A percentile compares a stretch with the other conserved stretches of the same genome.
phyloP scores from a whole-genome alignment of 805 yeast species.

The Kuraishia hungarica region DNA sequence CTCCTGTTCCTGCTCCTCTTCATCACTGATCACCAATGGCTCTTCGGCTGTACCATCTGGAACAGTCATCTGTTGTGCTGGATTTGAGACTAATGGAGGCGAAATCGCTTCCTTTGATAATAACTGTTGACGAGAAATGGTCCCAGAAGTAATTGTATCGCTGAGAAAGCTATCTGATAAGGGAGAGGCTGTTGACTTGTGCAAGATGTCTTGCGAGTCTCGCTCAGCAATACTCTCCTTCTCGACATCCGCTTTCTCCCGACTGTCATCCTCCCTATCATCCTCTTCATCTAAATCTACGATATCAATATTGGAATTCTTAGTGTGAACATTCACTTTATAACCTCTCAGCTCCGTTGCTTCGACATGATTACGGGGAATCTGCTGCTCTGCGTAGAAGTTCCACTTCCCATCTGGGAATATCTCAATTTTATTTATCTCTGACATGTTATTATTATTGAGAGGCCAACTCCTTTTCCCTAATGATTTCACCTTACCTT shows the following conservation, averaged over 20 bases:
- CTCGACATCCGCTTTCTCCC: not conserved
- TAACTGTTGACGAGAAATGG: too few relatives aligned
- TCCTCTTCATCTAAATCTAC: not conserved
- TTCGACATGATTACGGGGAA: not conserved
- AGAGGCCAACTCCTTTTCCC: too few relatives aligned
- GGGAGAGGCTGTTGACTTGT: too few relatives aligned
- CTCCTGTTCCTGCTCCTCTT: not conserved
- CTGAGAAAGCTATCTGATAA: too few relatives aligned
- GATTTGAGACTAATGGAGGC: too few relatives aligned
- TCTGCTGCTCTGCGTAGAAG: conserved; percentile 5
- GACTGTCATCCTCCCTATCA: not conserved
- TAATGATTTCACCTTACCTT: too few relatives aligned
- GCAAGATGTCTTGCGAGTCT: too few relatives aligned
- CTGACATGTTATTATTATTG: not conserved
- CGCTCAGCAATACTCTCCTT: too few relatives aligned
- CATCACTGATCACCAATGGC: not conserved
- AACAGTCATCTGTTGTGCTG: not conserved
- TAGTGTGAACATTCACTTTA: not conserved
- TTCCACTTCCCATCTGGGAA: conserved; percentile 19
- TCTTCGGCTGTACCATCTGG: not conserved
- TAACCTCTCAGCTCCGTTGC: not conserved
- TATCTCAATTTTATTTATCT: conserved; percentile 16
- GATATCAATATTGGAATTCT: not conserved
- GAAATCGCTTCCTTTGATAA: too few relatives aligned
- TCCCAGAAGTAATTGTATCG: too few relatives aligned